Base-by-base conservation (phyloP, 495 filamentous ascomycete species). In the Lasiosphaeriaceae sp. region DNA sequence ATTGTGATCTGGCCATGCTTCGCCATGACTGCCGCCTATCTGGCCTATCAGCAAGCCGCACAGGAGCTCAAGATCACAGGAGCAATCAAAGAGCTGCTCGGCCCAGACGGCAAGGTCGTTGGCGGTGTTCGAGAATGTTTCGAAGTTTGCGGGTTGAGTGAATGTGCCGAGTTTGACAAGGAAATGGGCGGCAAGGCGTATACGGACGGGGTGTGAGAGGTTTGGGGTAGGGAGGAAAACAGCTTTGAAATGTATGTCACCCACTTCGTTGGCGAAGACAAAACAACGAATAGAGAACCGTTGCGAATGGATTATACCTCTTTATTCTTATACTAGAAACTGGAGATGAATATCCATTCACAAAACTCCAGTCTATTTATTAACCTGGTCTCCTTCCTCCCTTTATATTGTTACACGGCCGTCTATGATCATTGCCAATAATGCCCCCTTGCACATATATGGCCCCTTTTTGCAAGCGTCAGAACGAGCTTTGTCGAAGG, bases 101-200 rank as follows among this genome's bases (percentile, higher is more conserved):
- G 20, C 5, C 20, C 48, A 17, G 55, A 63, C 7, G 62, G 55
- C 37, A 61, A 60, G 31, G 77, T 19, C 20, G 16, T 80, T 2
- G 81, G 82, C 2, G 81, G 80, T n/a, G 71, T 86, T n/a, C 72
- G 85, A 2, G 85, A 87, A 58, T 78, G 82, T 0, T 78, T 87
- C 50, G 81, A 82, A 34, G 71, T 72, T 4, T 82, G 79, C 55
- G 81, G 83, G 14, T 65, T 84, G 59, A 76, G 74, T 9, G 66
- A 69, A 19, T 73, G 75, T 46, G 74, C 74, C 0, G 74, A 60
- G 44, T 69, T 72, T 20, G 67, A 69, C 41, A 53, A 64, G 50
- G 55, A 62, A 45, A 60, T 65, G 54, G 67, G 66, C 2, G 66
- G 69, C 3, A 61, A 54, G 56, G 61, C 60, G 22, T 72, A 66